These are phyloP conservation scores for Pseudomassariella vexata DNA, from an alignment of 2,329 filamentous ascomycete species.

Conservation along the genomic window DNA sequence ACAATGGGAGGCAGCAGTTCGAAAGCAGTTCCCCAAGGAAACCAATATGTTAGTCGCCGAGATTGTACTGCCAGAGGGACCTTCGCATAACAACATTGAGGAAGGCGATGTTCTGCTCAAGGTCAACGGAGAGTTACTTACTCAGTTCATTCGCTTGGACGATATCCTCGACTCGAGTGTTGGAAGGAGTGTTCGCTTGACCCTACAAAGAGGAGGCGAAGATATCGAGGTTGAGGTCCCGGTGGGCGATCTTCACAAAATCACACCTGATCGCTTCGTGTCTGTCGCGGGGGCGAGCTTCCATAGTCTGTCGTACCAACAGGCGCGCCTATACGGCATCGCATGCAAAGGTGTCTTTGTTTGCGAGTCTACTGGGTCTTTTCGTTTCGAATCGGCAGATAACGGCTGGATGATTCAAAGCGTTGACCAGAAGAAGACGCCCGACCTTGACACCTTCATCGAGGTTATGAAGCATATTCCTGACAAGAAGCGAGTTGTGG, in stretches of 20 bases:
- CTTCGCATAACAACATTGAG: conserved; percentile 78
- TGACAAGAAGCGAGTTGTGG: conserved; percentile 75
- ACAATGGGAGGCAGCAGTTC: conserved; percentile 79
- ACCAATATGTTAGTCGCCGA: conserved; percentile 97
- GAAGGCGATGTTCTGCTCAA: conserved; percentile 92
- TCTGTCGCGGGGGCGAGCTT: conserved; percentile 91
- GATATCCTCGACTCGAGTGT: conserved; percentile 88
- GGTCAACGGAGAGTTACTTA: conserved; percentile 88
- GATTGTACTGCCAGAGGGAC: conserved; percentile 86
- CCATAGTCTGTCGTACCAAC: conserved; percentile 94
- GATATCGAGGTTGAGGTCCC: conserved; percentile 79
- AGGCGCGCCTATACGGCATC: conserved; percentile 92
- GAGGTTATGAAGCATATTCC: conserved; percentile 86
- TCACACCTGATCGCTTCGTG: conserved; percentile 93
- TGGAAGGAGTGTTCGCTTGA: conserved; percentile 67
- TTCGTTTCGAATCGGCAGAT: conserved; percentile 85
- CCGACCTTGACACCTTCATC: conserved; percentile 82
- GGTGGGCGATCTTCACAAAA: conserved; percentile 86
- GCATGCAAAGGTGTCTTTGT: conserved; percentile 89
- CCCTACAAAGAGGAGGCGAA: conserved; percentile 83
- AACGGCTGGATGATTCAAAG: conserved; percentile 92
- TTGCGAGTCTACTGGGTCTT: conserved; percentile 90
- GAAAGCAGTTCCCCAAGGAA: conserved; percentile 81
- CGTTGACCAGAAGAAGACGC: conserved; percentile 85
- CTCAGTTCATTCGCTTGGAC: conserved; percentile 87